Conservation (phyloP, 164 flowering plant species). For the Platanus orientalis region DNA sequence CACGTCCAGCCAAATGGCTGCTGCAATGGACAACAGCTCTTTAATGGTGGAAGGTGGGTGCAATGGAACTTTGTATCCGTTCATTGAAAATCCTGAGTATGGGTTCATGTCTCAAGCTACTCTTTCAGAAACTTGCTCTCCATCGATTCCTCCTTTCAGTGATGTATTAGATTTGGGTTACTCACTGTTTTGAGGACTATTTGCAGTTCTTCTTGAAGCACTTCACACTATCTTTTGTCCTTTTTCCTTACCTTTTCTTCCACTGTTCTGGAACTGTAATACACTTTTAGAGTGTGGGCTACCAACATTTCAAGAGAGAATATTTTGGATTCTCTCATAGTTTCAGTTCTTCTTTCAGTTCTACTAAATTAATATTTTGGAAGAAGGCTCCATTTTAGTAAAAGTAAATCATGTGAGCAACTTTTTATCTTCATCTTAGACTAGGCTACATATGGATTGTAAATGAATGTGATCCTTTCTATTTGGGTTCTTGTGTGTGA, state of each 20-base stretch:
- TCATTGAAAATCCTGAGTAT: constrained; percentile 20
- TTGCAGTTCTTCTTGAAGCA: constrained; percentile 9
- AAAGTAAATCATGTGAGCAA: constrained; percentile 4
- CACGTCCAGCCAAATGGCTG: constrained; percentile 26
- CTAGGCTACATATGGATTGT: neutral
- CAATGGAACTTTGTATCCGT: constrained; percentile 46
- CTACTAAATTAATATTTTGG: constrained; percentile 10
- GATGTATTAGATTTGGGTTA: constrained; percentile 38
- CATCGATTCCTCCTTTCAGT: constrained; percentile 29
- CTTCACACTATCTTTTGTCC: neutral
- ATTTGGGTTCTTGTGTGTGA: neutral
- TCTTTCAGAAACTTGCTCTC: constrained; percentile 24
- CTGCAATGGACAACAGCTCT: constrained; percentile 30
- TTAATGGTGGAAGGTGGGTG: constrained; percentile 43
- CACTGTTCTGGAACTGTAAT: constrained; percentile 10
- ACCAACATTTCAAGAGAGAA: constrained; percentile 3
- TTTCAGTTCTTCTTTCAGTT: constrained; percentile 7
- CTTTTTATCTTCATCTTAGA: neutral
- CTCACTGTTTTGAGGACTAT: constrained; percentile 32
- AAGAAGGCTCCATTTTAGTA: constrained; percentile 13
- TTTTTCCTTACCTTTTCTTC: neutral
- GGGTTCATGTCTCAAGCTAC: constrained; percentile 25
- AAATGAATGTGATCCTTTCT: neutral
- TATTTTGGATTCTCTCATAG: constrained; percentile 2
- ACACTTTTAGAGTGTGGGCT: constrained; percentile 2